A percentile compares a stretch with the other conserved stretches of the same genome.
These are phyloP conservation scores for Paracoccidioides brasiliensis DNA, from an alignment of 2,329 filamentous ascomycete genomes.

Conservation along the genomic window DNA sequence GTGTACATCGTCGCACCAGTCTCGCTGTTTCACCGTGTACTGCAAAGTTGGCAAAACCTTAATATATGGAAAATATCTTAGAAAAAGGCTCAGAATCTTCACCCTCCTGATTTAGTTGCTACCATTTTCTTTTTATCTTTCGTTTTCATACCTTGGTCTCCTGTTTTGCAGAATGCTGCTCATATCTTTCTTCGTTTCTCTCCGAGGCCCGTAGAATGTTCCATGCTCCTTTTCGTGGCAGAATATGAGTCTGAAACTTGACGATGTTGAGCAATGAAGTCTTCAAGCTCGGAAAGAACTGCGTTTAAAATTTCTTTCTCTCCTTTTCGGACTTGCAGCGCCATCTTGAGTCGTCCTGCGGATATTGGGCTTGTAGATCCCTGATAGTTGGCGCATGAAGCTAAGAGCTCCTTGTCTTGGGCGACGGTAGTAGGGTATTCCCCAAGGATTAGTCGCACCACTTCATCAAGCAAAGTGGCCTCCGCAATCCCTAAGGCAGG, in stretches of 20 bases:
- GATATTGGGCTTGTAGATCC: slow-evolving; percentile 24
- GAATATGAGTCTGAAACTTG: slow-evolving; percentile 8
- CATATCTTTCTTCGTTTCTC: slow-evolving; percentile 13
- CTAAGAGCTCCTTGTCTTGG: slow-evolving; percentile 35
- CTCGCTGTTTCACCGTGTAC: slow-evolving; percentile 8
- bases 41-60: slow-evolving; percentile 10
- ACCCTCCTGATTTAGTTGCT: not conserved
- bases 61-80: slow-evolving; percentile 10
- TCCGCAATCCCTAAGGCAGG: slow-evolving; percentile 18
- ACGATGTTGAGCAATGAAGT: slow-evolving; percentile 18
- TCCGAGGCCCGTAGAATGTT: slow-evolving; percentile 14
- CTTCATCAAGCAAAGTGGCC: slow-evolving; percentile 22
- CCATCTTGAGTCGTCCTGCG: slow-evolving; percentile 40
- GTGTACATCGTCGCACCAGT: slow-evolving; percentile 9
- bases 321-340: slow-evolving; percentile 53
- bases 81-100: not conserved
- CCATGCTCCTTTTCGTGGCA: slow-evolving; percentile 20
- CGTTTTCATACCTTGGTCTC: too few species aligned
- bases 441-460: slow-evolving; percentile 22
- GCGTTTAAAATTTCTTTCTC: slow-evolving; percentile 56
- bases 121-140: not conserved
- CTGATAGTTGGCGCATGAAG: slow-evolving; percentile 18
- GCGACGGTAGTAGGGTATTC: slow-evolving; percentile 44
- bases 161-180: not conserved
- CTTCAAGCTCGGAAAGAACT: slow-evolving; percentile 32